phyloP scores from a whole-genome alignment of 2,329 filamentous ascomycete species.

The Cladosporium sp. region DNA sequence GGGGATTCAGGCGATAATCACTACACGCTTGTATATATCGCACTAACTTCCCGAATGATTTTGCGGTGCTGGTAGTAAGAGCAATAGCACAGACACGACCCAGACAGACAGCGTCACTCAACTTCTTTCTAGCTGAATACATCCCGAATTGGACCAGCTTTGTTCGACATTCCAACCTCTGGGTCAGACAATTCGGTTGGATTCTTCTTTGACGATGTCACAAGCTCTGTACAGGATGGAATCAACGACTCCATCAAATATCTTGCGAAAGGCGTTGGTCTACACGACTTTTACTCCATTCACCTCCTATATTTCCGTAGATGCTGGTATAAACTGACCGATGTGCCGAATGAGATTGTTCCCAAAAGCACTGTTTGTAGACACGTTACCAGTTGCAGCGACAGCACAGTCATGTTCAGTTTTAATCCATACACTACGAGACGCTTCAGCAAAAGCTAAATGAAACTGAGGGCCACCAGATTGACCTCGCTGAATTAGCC shows the following conservation, averaged over 20 bases:
- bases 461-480: background rate
- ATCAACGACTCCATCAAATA: background rate
- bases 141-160: background rate
- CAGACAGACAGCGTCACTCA: background rate
- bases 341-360: background rate
- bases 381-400: background rate
- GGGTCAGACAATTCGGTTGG: background rate
- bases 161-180: background rate
- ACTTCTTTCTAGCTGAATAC: background rate
- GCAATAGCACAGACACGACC: background rate
- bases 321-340: background rate
- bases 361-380: background rate
- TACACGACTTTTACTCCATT: background rate
- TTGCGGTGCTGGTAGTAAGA: background rate
- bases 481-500: background rate
- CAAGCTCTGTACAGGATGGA: background rate
- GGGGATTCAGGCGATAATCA: background rate
- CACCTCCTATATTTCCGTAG: background rate
- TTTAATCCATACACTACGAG: background rate
- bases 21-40: too few relatives aligned
- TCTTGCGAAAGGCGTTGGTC: background rate
- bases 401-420: background rate
- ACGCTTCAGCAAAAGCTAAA: background rate
- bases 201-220: background rate
- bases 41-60: background rate